phyloP scores from a whole-genome alignment of 2,329 filamentous ascomycete species.

The Calonectria pteridis region DNA sequence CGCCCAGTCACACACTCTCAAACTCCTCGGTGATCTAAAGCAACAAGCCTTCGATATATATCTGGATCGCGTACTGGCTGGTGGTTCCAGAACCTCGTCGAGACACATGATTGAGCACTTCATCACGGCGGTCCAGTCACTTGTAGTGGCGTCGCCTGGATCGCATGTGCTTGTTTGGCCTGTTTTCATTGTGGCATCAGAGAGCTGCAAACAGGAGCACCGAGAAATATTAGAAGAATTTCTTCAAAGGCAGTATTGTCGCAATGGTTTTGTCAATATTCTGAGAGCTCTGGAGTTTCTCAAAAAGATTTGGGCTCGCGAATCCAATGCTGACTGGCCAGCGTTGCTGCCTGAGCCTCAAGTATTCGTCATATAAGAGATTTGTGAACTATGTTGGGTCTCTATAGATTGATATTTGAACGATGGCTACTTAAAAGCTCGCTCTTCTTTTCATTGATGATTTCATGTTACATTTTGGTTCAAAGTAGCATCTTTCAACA shows the following conservation, averaged over 20 bases:
- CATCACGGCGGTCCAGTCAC: constrained; percentile 34
- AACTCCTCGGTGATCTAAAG: constrained; percentile 17
- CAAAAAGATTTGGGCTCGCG: constrained; percentile 34
- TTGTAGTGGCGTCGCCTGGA: constrained; percentile 32
- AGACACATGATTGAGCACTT: constrained; percentile 53
- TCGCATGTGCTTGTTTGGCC: constrained; percentile 42
- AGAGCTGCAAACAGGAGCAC: constrained; percentile 34
- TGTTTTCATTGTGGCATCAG: constrained; percentile 42
- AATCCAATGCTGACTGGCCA: constrained; percentile 34
- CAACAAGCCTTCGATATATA: constrained; percentile 34
- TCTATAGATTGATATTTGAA: neutral
- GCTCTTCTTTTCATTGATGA: too few relatives aligned
- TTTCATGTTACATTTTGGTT: neutral
- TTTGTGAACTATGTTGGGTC: neutral
- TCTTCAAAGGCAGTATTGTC: constrained; percentile 29
- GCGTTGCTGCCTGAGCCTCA: constrained; percentile 34
- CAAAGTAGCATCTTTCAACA: too few relatives aligned
- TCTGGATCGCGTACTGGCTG: constrained; percentile 21
- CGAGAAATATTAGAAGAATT: constrained; percentile 33
- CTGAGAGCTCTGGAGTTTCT: constrained; percentile 36
- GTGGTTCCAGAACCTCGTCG: constrained; percentile 71
- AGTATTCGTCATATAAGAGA: constrained; percentile 43
- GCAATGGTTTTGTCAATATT: constrained; percentile 41
- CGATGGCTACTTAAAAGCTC: too few relatives aligned
- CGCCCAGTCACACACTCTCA: constrained; percentile 17